Conservation (phyloP, 352 stramenopile species). For the Blastocystis sp. region DNA sequence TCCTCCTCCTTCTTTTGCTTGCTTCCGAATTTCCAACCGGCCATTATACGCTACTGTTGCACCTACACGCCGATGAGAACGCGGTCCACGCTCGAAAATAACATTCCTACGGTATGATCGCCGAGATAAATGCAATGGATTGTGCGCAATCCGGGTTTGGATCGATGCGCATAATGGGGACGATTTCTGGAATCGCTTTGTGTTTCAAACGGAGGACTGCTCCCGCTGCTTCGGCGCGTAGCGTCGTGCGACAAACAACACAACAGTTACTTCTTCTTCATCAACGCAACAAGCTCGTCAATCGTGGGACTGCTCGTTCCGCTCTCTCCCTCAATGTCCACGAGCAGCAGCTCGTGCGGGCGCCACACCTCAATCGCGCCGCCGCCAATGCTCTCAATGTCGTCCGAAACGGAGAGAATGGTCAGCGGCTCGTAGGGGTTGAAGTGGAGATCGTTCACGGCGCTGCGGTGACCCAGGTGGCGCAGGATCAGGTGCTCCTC, state of each 20-base stretch:
- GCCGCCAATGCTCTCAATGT: conserved; percentile 13
- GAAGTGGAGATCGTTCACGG: conserved; percentile 40
- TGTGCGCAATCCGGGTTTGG: neutral
- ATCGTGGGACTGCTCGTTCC: neutral
- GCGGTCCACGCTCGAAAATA: neutral
- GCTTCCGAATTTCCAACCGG: conserved; percentile 64
- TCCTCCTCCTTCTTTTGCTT: conserved; percentile 68
- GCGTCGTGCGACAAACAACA: neutral
- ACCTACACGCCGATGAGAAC: neutral
- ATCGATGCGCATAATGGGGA: neutral
- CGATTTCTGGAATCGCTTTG: conserved; percentile 6
- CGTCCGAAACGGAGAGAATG: conserved; percentile 22
- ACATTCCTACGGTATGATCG: neutral
- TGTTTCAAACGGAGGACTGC: too few relatives aligned
- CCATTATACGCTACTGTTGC: neutral
- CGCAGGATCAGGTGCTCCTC: conserved; percentile 44
- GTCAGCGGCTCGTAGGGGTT: conserved; percentile 39
- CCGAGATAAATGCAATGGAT: neutral
- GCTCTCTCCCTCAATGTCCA: conserved; percentile 9
- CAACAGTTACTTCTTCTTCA: conserved; percentile 54
- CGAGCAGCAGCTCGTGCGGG: conserved; percentile 33
- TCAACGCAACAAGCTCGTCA: neutral
- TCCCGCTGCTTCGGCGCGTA: neutral
- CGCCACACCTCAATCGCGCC: conserved; percentile 42
- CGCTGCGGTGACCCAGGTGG: conserved; percentile 15